Base-by-base conservation (phyloP, 805 yeast species). In the Gaillardinia entomophila region DNA sequence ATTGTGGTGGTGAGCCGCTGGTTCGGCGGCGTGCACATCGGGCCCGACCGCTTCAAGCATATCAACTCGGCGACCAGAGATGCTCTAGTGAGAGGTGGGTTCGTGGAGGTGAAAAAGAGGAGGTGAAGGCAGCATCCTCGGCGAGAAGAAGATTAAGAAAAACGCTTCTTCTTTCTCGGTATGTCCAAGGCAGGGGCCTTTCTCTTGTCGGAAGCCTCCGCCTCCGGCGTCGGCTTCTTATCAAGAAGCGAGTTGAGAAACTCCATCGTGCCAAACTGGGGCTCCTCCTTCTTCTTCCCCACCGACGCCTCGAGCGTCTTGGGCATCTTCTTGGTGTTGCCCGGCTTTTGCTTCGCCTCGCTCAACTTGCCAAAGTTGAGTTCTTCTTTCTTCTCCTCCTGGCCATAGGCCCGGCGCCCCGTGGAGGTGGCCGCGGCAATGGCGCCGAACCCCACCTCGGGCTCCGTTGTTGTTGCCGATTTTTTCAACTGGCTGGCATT, bases 31-130 rank as follows among this genome's bases (percentile, higher is more conserved):
- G 70, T 72, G 0, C 95, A 82, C 43, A 57, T 92, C 15, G 98
- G 98, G 0, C 92, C 97, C 0, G 97, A 86, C 56, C 66, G 96
- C 41, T 92, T 92, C 64, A 88, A 84, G 47, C 97, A 92, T 55
- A 92, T 92, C 36, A 92, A 90, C 49, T 69, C 88, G 3, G 76
- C 87, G 1, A 89, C 97, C 0, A 68, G 97, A 49, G 92, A 87
- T 31, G 96, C 90, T 0, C 69, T 92, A 0, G 58, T 77, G 2
- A 71, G 65, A 33, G 94, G 86, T 3, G 77, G 77, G 0, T 75
- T 79, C 43, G 24, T 14, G 51, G 51, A 15, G 48, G 44, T 13
- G 49, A 31, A 8, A 46, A n/a, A n/a, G n/a, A n/a, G n/a, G n/a
- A n/a, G n/a, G 57, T 16, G 43, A 33, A 23, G 40, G 36, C 14